Conservation (phyloP, 208 protist genomes). For the Trypanosoma scelopori region DNA sequence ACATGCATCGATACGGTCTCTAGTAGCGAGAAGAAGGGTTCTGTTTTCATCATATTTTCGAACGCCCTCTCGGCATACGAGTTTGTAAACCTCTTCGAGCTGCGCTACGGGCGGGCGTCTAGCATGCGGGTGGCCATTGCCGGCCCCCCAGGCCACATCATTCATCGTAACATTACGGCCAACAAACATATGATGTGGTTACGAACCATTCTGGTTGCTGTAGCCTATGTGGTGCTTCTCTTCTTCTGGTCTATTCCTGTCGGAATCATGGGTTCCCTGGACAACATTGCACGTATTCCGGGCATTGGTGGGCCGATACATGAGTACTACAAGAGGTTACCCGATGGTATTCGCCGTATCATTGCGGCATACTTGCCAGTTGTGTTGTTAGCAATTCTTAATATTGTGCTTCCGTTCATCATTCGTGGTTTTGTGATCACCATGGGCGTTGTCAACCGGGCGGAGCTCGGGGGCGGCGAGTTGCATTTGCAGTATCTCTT, state of each 20-base stretch:
- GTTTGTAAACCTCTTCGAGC: slow-evolving; percentile 71
- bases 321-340: slow-evolving; percentile 39
- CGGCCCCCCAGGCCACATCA: slow-evolving; percentile 64
- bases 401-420: slow-evolving; percentile 69
- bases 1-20: slow-evolving; percentile 40
- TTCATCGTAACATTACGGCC: slow-evolving; percentile 57
- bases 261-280: slow-evolving; percentile 71
- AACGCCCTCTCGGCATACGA: slow-evolving; percentile 64
- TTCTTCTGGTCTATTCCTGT: slow-evolving; percentile 77
- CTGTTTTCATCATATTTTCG: slow-evolving; percentile 74
- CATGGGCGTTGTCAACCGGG: slow-evolving; percentile 74
- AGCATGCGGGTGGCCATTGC: slow-evolving; percentile 57
- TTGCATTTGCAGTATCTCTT: slow-evolving; percentile 83
- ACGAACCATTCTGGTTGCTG: slow-evolving; percentile 44
- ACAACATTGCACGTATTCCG: slow-evolving; percentile 56
- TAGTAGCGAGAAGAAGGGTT: slow-evolving; percentile 32
- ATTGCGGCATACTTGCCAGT: slow-evolving; percentile 71
- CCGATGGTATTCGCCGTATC: slow-evolving; percentile 40
- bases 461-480: slow-evolving; percentile 54
- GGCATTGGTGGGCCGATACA: slow-evolving; percentile 39
- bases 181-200: slow-evolving; percentile 44
- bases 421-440: slow-evolving; percentile 59
- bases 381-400: slow-evolving; percentile 63
- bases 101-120: slow-evolving; percentile 40
- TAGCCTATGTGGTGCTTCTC: slow-evolving; percentile 58